Evolutionary conservation across 768 basidiomycete genomes (phyloP).

Genomic region (Lactarius sanguifluus): DNA sequence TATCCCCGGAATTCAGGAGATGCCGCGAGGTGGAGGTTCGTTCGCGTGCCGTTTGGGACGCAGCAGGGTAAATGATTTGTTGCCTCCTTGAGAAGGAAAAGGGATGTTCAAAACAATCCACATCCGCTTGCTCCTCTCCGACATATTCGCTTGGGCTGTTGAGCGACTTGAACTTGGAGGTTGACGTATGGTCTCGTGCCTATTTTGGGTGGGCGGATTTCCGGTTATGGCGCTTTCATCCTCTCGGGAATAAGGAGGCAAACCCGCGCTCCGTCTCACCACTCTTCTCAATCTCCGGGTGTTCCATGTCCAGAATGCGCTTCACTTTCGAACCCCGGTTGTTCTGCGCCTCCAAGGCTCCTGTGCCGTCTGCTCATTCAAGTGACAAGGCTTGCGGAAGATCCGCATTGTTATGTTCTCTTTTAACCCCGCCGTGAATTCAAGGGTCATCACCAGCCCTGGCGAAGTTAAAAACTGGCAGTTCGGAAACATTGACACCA

Average conservation of each 20-base stretch:
- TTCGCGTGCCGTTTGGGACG: background rate
- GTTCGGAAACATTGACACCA: constrained; percentile 11
- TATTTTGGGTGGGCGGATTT: constrained; percentile 11
- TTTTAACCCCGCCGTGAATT: constrained; percentile 29
- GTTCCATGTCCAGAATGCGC: background rate
- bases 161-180: background rate
- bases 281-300: constrained; percentile 3
- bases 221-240: background rate
- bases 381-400: background rate
- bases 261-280: background rate
- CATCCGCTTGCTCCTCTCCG: constrained; percentile 33
- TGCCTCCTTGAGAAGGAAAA: constrained; percentile 35
- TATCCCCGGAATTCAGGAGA: background rate
- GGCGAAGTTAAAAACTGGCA: background rate
- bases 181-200: background rate
- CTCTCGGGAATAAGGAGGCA: constrained; percentile 5
- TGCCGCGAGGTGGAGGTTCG: background rate
- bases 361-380: constrained; percentile 6
- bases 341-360: constrained; percentile 7
- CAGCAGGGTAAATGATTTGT: background rate
- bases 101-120: constrained; percentile 39
- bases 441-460: constrained; percentile 15
- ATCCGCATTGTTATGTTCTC: constrained; percentile 20
- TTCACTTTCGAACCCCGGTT: constrained; percentile 4
- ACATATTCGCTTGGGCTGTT: constrained; percentile 1